These are phyloP conservation scores for Lupinus albus DNA, from an alignment of 306 rosid species.

Conservation along the genomic window DNA sequence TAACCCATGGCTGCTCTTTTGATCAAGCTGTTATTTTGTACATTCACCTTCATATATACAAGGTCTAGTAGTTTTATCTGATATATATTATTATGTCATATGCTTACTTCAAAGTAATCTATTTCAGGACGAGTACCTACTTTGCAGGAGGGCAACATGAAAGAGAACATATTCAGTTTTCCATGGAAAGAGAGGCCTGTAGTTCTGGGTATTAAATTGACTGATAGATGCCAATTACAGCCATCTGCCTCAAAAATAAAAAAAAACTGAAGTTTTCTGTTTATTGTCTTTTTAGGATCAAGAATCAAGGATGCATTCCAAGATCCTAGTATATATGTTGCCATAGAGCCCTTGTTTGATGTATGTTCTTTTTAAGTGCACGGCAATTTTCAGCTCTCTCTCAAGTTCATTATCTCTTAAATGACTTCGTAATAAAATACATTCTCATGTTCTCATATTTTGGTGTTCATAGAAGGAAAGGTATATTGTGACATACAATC, in stretches of 20 bases:
- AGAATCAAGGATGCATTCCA: constrained; percentile 96
- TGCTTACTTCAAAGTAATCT: constrained; percentile 10
- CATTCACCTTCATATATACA: constrained; percentile 21
- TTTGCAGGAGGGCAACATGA: constrained; percentile 76
- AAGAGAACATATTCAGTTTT: constrained; percentile 75
- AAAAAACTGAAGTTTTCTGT: constrained; percentile 33
- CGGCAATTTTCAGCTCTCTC: constrained; percentile 16
- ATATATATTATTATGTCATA: constrained; percentile 18
- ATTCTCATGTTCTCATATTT: constrained; percentile 37
- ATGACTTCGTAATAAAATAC: constrained; percentile 23
- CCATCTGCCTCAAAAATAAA: constrained; percentile 34
- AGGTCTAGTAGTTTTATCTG: constrained; percentile 6
- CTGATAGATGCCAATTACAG: constrained; percentile 36
- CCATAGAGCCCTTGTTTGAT: constrained; percentile 82
- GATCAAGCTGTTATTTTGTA: constrained; percentile 15
- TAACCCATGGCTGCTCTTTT: constrained; percentile 24
- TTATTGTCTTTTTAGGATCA: constrained; percentile 59
- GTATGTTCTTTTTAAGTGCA: constrained; percentile 45
- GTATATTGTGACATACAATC: constrained; percentile 85
- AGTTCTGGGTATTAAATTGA: constrained; percentile 70
- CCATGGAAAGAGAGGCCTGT: constrained; percentile 93
- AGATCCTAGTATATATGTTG: constrained; percentile 82
- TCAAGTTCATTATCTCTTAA: constrained; percentile 20
- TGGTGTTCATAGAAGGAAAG: constrained; percentile 69
- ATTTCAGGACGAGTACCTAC: constrained; percentile 84